Percentiles rank a stretch among this genome's conserved stretches.
phyloP scores from a whole-genome alignment of 257 asterid genomes.

The Solanum sparsipilum region DNA sequence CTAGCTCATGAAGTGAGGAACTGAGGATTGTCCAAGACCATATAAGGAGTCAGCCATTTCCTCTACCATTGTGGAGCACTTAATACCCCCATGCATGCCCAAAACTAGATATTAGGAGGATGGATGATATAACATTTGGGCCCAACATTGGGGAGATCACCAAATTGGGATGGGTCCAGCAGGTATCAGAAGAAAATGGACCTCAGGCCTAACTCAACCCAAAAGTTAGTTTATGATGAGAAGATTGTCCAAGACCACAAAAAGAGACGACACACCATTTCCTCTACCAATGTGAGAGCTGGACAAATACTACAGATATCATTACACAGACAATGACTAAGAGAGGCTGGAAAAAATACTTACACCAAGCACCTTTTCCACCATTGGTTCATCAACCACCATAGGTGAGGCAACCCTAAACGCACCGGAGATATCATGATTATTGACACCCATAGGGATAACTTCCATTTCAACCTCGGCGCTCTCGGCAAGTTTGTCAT shows the following conservation, averaged over 20 bases:
- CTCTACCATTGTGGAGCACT: background rate
- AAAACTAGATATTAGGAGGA: background rate
- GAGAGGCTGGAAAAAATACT: conserved; percentile 19
- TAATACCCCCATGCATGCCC: background rate
- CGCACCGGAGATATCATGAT: conserved; percentile 67
- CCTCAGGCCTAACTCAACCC: background rate
- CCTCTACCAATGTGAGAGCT: background rate
- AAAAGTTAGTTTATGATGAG: background rate
- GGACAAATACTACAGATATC: background rate
- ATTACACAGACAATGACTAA: background rate
- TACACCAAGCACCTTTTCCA: conserved; percentile 98
- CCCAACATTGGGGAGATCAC: background rate
- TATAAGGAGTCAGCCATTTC: background rate
- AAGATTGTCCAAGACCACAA: background rate
- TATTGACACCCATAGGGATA: conserved; percentile 77
- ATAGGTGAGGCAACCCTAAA: conserved; percentile 54
- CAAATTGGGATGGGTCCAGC: background rate
- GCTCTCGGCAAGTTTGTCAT: conserved; percentile 72
- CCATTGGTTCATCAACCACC: conserved; percentile 83
- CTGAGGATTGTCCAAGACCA: background rate
- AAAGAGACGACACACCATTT: background rate
- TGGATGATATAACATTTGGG: background rate
- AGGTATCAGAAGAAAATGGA: background rate
- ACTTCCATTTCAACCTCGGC: conserved; percentile 99
- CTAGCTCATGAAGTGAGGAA: background rate